Evolutionary conservation across 192 early-diverging fungal species (phyloP), one percentile per base, ranked within the genome.

Genomic region (Podila epigama): DNA sequence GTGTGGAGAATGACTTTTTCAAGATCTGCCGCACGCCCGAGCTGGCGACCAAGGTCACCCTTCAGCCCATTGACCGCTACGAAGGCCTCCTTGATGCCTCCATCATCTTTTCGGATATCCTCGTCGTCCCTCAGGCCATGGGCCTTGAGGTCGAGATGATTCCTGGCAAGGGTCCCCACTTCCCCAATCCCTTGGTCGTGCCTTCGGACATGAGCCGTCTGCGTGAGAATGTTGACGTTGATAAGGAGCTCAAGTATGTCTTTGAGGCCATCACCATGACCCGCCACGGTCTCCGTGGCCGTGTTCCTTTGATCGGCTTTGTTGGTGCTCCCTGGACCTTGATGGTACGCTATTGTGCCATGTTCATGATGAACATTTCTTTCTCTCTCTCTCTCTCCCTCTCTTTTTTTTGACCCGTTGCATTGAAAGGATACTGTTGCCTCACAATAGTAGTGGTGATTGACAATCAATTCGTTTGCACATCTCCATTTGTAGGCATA

Each of bases 81-180:
- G 87, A 69, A 9, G 92, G 89, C 1, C 88, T 97, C 16, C 85
- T 99, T 41, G 96, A 97, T 69, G 96, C 96, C 4, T 92, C 96
- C 7, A 99, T 99, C 78, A 99, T 99, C 70, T 99, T 99, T 79
- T 96, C 94, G 0, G 97, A 99, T 84, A 99, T 99, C 71, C 83
- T 99, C 31, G 96, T 98, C 32, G 89, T 99, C 37, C 97, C 97
- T 31, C 97, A 99, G 75, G 96, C 97, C 20, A 81, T 99, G 86
- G 97, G 97, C 1, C 68, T 99, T 66, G 89, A 90, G 62, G 94
- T 98, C n/a, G 82, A 95, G 81, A 98, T 99, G 97, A 82, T 97
- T 16, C 87, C 91, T 0, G 92, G 90, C 27, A 89, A 93, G 64
- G 97, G 96, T 37, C 97, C 97, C 28, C 86, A 92, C 51, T 95